Percentiles rank a stretch among this genome's conserved stretches.
Evolutionary conservation across 2,329 filamentous ascomycete species (phyloP).

Genomic region (Helotiales sp.): DNA sequence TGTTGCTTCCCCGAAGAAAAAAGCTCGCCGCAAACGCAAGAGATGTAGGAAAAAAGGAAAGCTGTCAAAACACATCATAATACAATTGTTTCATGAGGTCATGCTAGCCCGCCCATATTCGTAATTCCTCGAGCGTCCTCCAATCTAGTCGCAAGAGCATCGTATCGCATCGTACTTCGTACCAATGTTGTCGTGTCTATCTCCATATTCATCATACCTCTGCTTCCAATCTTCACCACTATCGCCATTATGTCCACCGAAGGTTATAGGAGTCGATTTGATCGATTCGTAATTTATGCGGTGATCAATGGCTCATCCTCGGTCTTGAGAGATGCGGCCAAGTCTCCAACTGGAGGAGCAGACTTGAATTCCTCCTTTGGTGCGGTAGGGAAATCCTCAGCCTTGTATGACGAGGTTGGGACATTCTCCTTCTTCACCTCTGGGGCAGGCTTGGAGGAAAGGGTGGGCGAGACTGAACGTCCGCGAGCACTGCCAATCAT

Average conservation of each 20-base stretch:
- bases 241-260: conserved; percentile 9
- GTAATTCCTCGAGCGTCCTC: conserved; percentile 8
- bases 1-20: conserved; percentile 2
- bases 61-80: conserved; percentile 24
- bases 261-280: neutral
- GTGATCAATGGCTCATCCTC: conserved; percentile 31
- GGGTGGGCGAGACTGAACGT: conserved; percentile 31
- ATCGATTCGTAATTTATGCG: conserved; percentile 20
- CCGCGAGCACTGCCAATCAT: conserved; percentile 51
- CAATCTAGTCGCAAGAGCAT: conserved; percentile 5
- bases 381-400: conserved; percentile 33
- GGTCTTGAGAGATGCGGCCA: conserved; percentile 4
- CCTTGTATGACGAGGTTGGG: conserved; percentile 23
- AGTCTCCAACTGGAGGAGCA: conserved; percentile 16
- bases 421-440: conserved; percentile 24
- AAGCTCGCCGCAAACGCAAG: conserved; percentile 9
- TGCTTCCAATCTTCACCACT: neutral
- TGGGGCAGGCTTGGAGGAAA: conserved; percentile 21
- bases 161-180: conserved; percentile 22
- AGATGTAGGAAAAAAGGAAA: conserved; percentile 14
- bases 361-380: conserved; percentile 35
- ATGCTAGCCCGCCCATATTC: conserved; percentile 22
- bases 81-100: conserved; percentile 27
- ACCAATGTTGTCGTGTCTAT: conserved; percentile 17
- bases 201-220: conserved; percentile 5